These are phyloP conservation scores for Rhodotorula toruloides DNA, from an alignment of 768 basidiomycete genomes.

Conservation along the genomic window DNA sequence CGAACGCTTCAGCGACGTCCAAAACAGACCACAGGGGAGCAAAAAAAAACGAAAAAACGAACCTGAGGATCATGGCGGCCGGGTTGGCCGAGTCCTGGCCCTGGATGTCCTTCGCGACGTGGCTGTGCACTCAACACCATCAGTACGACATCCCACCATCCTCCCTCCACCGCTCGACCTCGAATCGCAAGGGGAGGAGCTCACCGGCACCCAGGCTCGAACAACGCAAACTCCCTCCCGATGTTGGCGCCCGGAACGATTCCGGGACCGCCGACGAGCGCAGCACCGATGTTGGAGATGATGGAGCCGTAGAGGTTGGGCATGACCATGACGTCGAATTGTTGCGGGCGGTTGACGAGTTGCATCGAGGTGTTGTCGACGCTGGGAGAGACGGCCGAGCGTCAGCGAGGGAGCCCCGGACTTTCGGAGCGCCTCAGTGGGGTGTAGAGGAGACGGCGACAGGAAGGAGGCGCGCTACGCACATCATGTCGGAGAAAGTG, in stretches of 20 bases:
- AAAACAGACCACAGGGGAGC: neutral
- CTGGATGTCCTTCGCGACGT: slow-evolving; percentile 45
- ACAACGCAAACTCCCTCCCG: slow-evolving; percentile 93
- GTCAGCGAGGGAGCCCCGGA: slow-evolving; percentile 38
- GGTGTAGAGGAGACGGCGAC: neutral
- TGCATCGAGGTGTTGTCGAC: slow-evolving; percentile 78
- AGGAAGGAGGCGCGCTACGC: neutral
- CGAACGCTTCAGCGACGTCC: too few relatives aligned
- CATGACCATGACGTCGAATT: slow-evolving; percentile 99
- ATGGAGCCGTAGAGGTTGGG: slow-evolving; percentile 93
- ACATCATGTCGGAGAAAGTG: slow-evolving; percentile 91
- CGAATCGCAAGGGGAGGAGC: neutral
- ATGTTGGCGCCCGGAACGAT: slow-evolving; percentile 98
- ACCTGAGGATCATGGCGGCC: slow-evolving; percentile 51
- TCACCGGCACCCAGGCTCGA: slow-evolving; percentile 89
- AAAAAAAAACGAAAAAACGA: neutral
- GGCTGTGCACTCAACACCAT: slow-evolving; percentile 23
- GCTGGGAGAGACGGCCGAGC: neutral
- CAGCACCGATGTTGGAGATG: slow-evolving; percentile 96
- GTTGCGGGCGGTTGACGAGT: slow-evolving; percentile 86
- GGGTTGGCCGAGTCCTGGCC: slow-evolving; percentile 51
- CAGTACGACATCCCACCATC: neutral
- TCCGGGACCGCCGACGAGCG: slow-evolving; percentile 95
- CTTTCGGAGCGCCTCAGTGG: neutral
- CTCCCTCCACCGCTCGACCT: neutral